A percentile compares a stretch with the other conserved stretches of the same genome.
phyloP scores from a whole-genome alignment of 495 filamentous ascomycete genomes.

The Hypoxylon trugodes region DNA sequence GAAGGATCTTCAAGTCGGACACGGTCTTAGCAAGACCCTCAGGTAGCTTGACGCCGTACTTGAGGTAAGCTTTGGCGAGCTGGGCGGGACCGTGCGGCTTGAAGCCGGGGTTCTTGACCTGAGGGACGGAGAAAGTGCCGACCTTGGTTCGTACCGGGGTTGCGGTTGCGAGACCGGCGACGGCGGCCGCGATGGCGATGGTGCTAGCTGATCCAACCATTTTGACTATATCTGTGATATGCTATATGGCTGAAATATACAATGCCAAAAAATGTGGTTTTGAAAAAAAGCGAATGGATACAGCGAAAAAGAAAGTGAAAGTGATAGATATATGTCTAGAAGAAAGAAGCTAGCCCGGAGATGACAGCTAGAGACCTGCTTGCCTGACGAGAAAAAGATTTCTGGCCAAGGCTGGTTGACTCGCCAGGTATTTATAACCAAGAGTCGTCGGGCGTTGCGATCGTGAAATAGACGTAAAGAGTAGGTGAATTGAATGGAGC shows the following conservation, averaged over 20 bases:
- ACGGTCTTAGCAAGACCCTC: conserved; percentile 45
- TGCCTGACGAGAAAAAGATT: conserved; percentile 20
- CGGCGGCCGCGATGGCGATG: conserved; percentile 32
- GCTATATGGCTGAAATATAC: conserved; percentile 16
- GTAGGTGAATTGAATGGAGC: conserved; percentile 26
- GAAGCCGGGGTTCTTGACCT: conserved; percentile 47
- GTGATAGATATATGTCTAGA: conserved; percentile 20
- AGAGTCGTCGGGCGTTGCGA: conserved; percentile 5
- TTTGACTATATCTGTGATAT: conserved; percentile 1
- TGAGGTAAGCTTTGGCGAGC: conserved; percentile 63
- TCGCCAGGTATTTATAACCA: conserved; percentile 27
- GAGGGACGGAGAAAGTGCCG: conserved; percentile 37
- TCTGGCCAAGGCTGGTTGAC: conserved; percentile 7
- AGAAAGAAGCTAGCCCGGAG: conserved; percentile 1
- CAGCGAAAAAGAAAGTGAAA: conserved; percentile 19
- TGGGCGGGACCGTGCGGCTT: conserved; percentile 62
- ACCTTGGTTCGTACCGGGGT: conserved; percentile 27
- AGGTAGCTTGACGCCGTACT: conserved; percentile 58
- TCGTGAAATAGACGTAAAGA: conserved; percentile 24
- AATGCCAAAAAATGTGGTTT: conserved; percentile 8
- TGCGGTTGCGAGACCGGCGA: conserved; percentile 34
- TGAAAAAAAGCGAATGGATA: conserved; percentile 17
- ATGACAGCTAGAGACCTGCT: conserved; percentile 18
- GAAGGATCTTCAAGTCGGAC: conserved; percentile 32
- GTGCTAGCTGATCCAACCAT: conserved; percentile 36